These are phyloP conservation scores for Solanum hybrid DNA, from an alignment of 305 asterid genomes.

Conservation along the genomic window DNA sequence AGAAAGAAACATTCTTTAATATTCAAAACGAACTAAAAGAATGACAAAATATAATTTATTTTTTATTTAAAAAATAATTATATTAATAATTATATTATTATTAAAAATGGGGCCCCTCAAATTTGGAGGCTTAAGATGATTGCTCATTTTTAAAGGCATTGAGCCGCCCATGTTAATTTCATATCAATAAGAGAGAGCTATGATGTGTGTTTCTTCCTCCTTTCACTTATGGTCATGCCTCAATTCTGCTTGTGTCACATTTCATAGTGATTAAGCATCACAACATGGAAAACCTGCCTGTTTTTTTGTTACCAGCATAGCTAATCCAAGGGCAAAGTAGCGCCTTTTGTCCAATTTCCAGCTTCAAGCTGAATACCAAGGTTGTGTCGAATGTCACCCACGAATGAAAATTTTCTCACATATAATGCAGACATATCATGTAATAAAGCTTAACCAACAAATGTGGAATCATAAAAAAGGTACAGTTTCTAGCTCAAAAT, in stretches of 20 bases:
- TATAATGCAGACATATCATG: background rate
- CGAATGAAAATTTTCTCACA: background rate
- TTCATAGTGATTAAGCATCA: slow-evolving; percentile 60
- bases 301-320: slow-evolving; percentile 54
- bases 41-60: too few species aligned
- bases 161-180: background rate
- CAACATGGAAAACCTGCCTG: slow-evolving; percentile 54
- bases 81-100: too few species aligned
- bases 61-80: too few species aligned
- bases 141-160: too few species aligned
- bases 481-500: background rate
- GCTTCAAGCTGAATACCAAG: slow-evolving; percentile 78
- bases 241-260: slow-evolving; percentile 17
- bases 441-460: background rate
- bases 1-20: too few species aligned
- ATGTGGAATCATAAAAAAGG: background rate
- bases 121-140: too few species aligned
- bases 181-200: background rate
- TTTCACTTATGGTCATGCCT: background rate
- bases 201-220: background rate
- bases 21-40: too few species aligned
- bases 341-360: slow-evolving; percentile 69
- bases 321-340: slow-evolving; percentile 75
- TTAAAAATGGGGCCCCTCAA: too few species aligned
- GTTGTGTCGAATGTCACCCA: slow-evolving; percentile 70